Conservation (phyloP, 345 rosid genomes). For the Psidium friedrichsthalianum region DNA sequence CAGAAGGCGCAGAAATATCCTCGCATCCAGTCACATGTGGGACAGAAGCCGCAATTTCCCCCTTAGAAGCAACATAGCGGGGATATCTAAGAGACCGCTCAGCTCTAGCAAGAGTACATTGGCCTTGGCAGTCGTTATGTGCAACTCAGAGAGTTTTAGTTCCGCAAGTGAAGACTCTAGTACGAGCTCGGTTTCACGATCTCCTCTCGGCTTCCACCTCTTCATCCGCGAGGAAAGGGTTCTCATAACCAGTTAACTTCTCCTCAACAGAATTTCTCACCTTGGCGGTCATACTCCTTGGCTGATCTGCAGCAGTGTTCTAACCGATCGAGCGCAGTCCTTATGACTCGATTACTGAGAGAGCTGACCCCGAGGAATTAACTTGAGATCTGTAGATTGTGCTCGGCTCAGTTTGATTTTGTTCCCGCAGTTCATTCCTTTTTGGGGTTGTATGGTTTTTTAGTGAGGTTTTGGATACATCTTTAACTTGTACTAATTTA, state of each 20-base stretch:
- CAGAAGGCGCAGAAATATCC: conserved; percentile 42
- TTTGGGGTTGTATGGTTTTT: background rate
- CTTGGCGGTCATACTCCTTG: conserved; percentile 46
- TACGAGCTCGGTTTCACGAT: conserved; percentile 33
- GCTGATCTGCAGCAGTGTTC: conserved; percentile 50
- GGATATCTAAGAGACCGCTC: conserved; percentile 54
- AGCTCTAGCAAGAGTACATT: conserved; percentile 51
- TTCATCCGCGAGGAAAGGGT: conserved; percentile 37
- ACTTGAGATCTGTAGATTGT: background rate
- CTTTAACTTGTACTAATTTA: background rate
- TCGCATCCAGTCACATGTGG: conserved; percentile 52
- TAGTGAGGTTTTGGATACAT: background rate
- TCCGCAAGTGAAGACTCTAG: conserved; percentile 43
- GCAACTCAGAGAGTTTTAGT: conserved; percentile 44
- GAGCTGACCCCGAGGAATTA: background rate
- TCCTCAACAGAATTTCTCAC: background rate
- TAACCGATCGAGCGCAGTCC: background rate
- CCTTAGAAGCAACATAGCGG: background rate
- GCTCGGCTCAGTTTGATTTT: background rate
- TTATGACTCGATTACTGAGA: background rate
- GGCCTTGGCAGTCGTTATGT: conserved; percentile 62
- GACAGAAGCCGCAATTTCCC: conserved; percentile 35
- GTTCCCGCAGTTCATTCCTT: background rate
- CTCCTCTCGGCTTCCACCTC: conserved; percentile 61
- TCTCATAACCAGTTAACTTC: conserved; percentile 21